Conservation (phyloP, 106 monocot species). For the Apostasia ramifera region DNA sequence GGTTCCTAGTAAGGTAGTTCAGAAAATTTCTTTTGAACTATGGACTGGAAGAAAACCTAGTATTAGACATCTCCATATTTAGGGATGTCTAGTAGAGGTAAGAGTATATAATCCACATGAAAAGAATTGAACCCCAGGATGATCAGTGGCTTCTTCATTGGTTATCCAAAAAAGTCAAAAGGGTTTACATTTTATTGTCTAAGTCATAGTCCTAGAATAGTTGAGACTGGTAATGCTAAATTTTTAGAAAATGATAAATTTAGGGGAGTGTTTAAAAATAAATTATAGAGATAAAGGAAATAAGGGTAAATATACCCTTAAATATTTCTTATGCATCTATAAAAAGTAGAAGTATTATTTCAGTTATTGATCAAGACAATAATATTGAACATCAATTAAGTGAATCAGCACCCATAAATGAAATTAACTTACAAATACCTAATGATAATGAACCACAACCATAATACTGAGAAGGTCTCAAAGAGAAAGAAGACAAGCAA, state of each 20-base stretch:
- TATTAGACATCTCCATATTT: neutral
- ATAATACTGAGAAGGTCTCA: neutral
- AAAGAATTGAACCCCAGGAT: neutral
- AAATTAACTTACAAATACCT: neutral
- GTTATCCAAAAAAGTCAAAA: neutral
- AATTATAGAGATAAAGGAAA: neutral
- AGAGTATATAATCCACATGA: neutral
- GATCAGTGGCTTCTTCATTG: neutral
- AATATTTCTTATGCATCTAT: neutral
- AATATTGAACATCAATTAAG: neutral
- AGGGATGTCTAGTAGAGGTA: neutral
- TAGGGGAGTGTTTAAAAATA: neutral
- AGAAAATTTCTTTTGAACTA: neutral
- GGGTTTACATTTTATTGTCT: neutral
- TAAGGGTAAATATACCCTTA: neutral
- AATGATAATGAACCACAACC: neutral
- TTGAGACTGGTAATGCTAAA: neutral
- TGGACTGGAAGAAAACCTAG: neutral
- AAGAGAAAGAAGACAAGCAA: neutral
- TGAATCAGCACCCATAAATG: neutral
- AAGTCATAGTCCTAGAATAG: neutral
- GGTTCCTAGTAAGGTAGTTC: constrained; percentile 3
- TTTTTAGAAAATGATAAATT: constrained; percentile 1
- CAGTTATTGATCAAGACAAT: neutral
- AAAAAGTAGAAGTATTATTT: neutral